Conservation (phyloP, 805 yeast genomes). For the Candida yuanshanica region DNA sequence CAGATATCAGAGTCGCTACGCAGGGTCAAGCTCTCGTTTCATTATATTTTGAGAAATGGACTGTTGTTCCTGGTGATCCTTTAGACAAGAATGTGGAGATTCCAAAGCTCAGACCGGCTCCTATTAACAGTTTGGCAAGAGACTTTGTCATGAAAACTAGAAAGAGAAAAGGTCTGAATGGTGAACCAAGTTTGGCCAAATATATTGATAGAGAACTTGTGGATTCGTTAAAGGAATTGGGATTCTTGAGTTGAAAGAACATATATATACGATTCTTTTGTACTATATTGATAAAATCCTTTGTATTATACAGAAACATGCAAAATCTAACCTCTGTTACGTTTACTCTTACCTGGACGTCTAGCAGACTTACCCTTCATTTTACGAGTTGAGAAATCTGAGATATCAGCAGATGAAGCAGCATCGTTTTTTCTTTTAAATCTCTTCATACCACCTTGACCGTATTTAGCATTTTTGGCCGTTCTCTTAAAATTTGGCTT, state of each 20-base stretch:
- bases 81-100: constrained; percentile 58
- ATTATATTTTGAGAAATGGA: constrained; percentile 66
- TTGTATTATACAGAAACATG: not conserved
- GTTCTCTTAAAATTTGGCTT: constrained; percentile 60
- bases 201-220: constrained; percentile 61
- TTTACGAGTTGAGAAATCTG: constrained; percentile 47
- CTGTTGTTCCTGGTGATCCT: constrained; percentile 86
- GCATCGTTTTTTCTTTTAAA: constrained; percentile 69
- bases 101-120: constrained; percentile 74
- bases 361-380: constrained; percentile 41
- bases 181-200: constrained; percentile 60
- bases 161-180: constrained; percentile 76
- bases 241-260: constrained; percentile 24
- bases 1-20: constrained; percentile 73
- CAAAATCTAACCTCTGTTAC: constrained; percentile 24
- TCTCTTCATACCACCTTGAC: constrained; percentile 75
- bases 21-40: constrained; percentile 74
- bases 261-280: not conserved
- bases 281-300: not conserved
- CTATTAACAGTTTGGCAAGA: constrained; percentile 63
- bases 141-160: constrained; percentile 89
- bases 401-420: constrained; percentile 60
- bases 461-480: constrained; percentile 71
- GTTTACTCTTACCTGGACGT: constrained; percentile 55
- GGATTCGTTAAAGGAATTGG: constrained; percentile 45